These are phyloP conservation scores for Adansonia rubrostipa DNA, from an alignment of 441 rosid genomes.

Conservation along the genomic window DNA sequence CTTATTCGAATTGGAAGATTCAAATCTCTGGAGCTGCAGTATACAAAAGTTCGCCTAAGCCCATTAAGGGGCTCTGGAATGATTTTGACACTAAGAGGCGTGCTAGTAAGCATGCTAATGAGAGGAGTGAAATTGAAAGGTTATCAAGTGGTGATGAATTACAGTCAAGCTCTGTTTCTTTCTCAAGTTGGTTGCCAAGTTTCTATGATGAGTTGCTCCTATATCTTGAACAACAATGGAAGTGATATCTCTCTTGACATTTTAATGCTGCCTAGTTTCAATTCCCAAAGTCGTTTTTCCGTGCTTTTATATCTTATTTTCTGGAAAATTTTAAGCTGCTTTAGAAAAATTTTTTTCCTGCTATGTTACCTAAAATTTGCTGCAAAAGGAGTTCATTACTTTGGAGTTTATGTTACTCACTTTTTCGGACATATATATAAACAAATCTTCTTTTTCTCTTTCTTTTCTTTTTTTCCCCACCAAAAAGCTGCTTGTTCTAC, in stretches of 20 bases:
- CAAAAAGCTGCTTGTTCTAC: not conserved
- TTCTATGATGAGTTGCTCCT: slow-evolving; percentile 94
- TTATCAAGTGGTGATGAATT: slow-evolving; percentile 51
- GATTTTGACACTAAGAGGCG: slow-evolving; percentile 75
- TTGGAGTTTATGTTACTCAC: not conserved
- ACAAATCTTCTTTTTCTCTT: not conserved
- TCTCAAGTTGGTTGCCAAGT: slow-evolving; percentile 89
- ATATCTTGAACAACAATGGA: slow-evolving; percentile 98
- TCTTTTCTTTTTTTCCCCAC: not conserved
- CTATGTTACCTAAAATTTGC: not conserved
- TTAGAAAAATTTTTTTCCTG: not conserved
- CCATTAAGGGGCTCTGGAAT: slow-evolving; percentile 89
- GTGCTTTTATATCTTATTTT: slow-evolving; percentile 7
- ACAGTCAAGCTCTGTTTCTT: slow-evolving; percentile 50
- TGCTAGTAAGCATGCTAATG: slow-evolving; percentile 60
- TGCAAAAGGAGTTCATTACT: slow-evolving; percentile 6
- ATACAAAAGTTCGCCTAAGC: slow-evolving; percentile 90
- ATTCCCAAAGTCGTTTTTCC: not conserved
- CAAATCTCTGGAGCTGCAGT: slow-evolving; percentile 82
- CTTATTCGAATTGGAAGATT: slow-evolving; percentile 96
- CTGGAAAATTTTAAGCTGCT: not conserved
- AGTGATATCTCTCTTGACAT: slow-evolving; percentile 69
- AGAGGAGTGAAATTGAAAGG: slow-evolving; percentile 65
- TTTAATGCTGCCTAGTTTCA: not conserved
- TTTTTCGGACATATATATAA: not conserved